A percentile compares a stretch with the other conserved stretches of the same genome.
Evolutionary conservation across 1,284 basidiomycete genomes (phyloP).

Genomic region (Irpex lacteus): DNA sequence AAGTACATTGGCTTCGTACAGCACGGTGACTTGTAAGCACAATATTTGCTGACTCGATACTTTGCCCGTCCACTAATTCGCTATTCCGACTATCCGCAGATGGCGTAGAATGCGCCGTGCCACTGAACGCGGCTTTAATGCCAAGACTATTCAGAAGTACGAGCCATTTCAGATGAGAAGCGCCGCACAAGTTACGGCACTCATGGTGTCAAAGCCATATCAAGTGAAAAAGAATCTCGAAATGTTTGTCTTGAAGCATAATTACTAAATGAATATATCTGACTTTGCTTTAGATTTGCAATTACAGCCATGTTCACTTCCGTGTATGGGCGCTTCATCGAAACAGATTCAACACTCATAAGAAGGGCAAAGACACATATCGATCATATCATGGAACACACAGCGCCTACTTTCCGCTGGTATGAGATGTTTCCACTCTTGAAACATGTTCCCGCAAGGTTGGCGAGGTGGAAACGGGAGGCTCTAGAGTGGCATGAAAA

Average conservation of each 20-base stretch:
- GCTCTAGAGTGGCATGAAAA: constrained; percentile 5
- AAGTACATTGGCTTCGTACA: neutral
- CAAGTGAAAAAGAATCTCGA: neutral
- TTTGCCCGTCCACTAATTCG: neutral
- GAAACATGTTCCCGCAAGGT: constrained; percentile 10
- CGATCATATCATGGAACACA: neutral
- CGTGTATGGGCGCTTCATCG: neutral
- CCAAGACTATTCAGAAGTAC: neutral
- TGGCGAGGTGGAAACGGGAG: constrained; percentile 11
- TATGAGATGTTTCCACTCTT: constrained; percentile 2
- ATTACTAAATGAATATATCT: neutral
- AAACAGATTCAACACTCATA: neutral
- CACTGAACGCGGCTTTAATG: neutral
- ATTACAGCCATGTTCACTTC: neutral
- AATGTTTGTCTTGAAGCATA: neutral
- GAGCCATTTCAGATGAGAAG: neutral
- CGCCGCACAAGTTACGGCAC: neutral
- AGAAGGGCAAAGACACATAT: neutral
- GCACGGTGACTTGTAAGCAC: neutral
- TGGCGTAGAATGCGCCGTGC: neutral
- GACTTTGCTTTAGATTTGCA: neutral
- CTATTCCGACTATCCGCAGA: neutral
- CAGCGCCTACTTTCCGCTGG: neutral
- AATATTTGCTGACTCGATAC: neutral
- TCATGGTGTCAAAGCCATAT: neutral